These are phyloP conservation scores for Gaertneriomyces sp. DNA, from an alignment of 192 early-diverging fungal species.

Conservation along the genomic window DNA sequence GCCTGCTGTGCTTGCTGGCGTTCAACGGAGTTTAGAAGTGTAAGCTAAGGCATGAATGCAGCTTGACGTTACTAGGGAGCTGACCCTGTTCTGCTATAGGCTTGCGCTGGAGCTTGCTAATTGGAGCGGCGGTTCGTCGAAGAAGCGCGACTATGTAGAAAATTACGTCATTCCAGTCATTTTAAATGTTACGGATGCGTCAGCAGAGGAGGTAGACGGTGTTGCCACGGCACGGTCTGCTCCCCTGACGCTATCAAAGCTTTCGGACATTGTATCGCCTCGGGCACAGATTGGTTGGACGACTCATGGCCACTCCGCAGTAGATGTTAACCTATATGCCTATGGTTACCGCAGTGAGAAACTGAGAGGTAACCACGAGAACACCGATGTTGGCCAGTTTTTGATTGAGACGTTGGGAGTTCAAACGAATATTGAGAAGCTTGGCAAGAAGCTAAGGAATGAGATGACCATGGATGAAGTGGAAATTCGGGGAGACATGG, in stretches of 20 bases:
- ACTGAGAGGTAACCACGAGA: slow-evolving; percentile 80
- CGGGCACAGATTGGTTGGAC: slow-evolving; percentile 58
- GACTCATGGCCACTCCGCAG: slow-evolving; percentile 89
- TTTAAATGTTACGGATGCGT: slow-evolving; percentile 70
- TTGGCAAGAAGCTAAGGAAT: slow-evolving; percentile 11
- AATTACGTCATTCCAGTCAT: slow-evolving; percentile 4
- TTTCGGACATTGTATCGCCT: slow-evolving; percentile 31
- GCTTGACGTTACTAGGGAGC: no score
- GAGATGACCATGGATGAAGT: no score
- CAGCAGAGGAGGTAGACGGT: slow-evolving; percentile 30
- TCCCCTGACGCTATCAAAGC: slow-evolving; percentile 14
- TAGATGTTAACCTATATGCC: slow-evolving; percentile 94
- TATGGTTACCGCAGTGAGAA: slow-evolving; percentile 60
- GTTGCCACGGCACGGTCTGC: neutral
- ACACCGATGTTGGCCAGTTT: slow-evolving; percentile 79
- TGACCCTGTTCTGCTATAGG: no score
- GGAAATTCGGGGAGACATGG: no score
- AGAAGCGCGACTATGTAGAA: neutral
- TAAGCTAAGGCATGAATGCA: neutral
- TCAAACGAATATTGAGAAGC: slow-evolving; percentile 50
- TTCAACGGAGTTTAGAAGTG: slow-evolving; percentile 59
- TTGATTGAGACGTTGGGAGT: slow-evolving; percentile 63
- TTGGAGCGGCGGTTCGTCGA: neutral
- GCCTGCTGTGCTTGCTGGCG: slow-evolving; percentile 68
- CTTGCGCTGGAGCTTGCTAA: no score